Evolutionary conservation across 208 protist species (phyloP).

Genomic region (Endotrypanum monterogeii): DNA sequence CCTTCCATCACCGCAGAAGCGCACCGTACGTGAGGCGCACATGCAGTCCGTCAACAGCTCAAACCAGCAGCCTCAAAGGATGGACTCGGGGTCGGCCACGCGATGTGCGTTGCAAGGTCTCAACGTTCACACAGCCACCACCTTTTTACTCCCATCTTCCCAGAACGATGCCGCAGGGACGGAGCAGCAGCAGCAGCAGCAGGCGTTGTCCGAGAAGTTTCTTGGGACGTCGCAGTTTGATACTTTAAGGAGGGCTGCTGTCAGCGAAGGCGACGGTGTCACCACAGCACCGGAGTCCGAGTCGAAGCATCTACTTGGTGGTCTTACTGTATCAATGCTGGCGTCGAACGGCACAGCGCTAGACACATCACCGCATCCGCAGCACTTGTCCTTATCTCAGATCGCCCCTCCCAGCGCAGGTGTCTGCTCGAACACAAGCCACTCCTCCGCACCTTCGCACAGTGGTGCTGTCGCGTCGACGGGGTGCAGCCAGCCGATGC

Average conservation of each 20-base stretch:
- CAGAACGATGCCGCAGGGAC: background rate
- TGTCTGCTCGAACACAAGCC: conserved; percentile 6
- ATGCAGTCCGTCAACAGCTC: background rate
- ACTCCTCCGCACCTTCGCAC: conserved; percentile 16
- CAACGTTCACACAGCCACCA: background rate
- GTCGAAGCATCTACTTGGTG: background rate
- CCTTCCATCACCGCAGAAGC: background rate
- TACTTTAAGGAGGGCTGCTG: conserved; percentile 13
- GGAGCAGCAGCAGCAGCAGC: background rate
- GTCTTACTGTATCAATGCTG: conserved; percentile 4
- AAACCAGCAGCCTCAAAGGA: background rate
- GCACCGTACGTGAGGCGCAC: background rate
- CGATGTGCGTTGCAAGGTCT: background rate
- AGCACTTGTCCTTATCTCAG: background rate
- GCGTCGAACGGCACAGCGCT: background rate
- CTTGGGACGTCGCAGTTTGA: conserved; percentile 9
- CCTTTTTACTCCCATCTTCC: background rate
- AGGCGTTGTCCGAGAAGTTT: background rate
- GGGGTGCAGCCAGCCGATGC: conserved; percentile 14
- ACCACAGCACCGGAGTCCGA: background rate
- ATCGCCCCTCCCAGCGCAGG: background rate
- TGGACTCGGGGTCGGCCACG: background rate
- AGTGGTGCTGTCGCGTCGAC: background rate
- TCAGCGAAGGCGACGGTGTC: background rate
- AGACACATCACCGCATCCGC: background rate